Base-by-base conservation (phyloP, 805 yeast genomes). In the Cyberlindnera galapagoensis region DNA sequence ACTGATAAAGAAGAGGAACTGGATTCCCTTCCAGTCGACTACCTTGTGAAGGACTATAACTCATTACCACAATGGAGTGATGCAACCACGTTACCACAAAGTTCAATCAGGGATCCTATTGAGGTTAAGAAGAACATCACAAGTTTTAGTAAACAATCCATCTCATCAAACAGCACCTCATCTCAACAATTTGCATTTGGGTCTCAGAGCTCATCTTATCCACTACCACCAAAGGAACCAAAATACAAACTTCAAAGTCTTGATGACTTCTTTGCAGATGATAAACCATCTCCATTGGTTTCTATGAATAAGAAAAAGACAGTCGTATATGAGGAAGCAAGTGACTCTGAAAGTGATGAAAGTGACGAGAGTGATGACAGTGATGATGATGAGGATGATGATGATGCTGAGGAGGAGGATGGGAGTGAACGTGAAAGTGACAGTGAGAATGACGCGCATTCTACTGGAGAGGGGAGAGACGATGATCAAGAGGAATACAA, bases 221-320 rank as follows among this genome's bases (percentile, higher is more conserved):
- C 39, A 12, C 36, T 39, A 14, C 26, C 34, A 14, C 23, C 28
- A 9, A 35, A 30, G 24, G 60, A 56, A 9, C 61, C 56, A 41
- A 65, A 62, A 33, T 79, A 75, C 47, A 70, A 73, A 38, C 56
- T 82, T 23, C 94, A 85, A 53, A 81, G 88, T 36, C 59, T 88
- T 36, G 97, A 88, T 49, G 97, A 88, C 40, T 88, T 88, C 53
- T 77, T 88, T 44, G 80, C 71, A 3, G 68, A 67, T 38, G 58
- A 69, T 10, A 57, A 65, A 13, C 46, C 44, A 8, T 29, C 29
- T 13, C 9, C 33, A 27, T 21, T 36, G 11, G 23, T 34, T 25
- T 13, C 12, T 7, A 20, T 18, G 15, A 7, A 12, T 3, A 12
- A 12, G 24, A 37, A 40, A 34, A 46, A 39, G 31, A 39, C 26